Percentiles rank a stretch among this genome's conserved stretches.
Conservation (phyloP, 2,329 filamentous ascomycete species). For the Xylaria sp. region DNA sequence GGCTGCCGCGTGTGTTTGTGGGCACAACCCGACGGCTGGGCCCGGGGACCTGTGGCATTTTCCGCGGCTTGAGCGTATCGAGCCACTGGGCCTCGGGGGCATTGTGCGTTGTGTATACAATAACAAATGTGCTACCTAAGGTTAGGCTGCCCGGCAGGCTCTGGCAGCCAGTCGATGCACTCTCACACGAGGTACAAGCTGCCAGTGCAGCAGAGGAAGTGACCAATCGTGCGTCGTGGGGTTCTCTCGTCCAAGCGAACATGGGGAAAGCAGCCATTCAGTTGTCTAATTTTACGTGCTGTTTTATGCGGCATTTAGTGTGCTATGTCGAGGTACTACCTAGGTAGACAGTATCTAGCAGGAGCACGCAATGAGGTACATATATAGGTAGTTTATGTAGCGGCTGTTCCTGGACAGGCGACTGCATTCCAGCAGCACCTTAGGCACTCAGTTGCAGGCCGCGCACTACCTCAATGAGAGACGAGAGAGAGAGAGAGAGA, state of each 20-base stretch:
- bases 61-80: conserved; percentile 24
- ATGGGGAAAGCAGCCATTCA: background rate
- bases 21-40: conserved; percentile 13
- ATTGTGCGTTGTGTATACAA: background rate
- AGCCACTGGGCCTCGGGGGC: background rate
- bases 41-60: conserved; percentile 5
- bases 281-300: conserved; percentile 1
- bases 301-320: conserved; percentile 23
- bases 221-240: conserved; percentile 21
- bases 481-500: too few relatives aligned
- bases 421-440: too few relatives aligned
- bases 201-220: conserved; percentile 13
- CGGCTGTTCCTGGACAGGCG: too few relatives aligned
- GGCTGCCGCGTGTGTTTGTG: conserved; percentile 18
- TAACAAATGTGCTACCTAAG: background rate
- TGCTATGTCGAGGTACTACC: conserved; percentile 11
- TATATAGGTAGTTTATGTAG: too few relatives aligned
- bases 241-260: conserved; percentile 6
- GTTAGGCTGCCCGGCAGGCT: background rate
- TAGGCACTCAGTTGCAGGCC: too few relatives aligned
- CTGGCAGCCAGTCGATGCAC: conserved; percentile 15
- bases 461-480: too few relatives aligned
- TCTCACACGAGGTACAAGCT: conserved; percentile 17
- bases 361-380: too few relatives aligned
- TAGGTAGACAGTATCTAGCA: too few relatives aligned